phyloP scores from a whole-genome alignment of 1,284 basidiomycete genomes.

The Cutaneotrichosporon cutaneum region DNA sequence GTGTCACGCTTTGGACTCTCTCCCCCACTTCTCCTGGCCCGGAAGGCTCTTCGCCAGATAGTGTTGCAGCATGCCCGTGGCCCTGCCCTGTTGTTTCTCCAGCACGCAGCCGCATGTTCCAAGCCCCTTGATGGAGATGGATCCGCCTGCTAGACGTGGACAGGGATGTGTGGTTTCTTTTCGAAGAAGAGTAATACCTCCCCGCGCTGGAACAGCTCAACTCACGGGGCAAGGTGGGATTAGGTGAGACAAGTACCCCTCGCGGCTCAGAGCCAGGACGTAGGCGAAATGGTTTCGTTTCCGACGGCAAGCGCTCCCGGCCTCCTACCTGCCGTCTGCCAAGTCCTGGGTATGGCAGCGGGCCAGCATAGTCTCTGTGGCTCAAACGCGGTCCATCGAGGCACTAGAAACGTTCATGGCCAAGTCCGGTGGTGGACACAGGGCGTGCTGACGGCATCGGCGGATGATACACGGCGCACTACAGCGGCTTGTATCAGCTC shows the following conservation, averaged over 20 bases:
- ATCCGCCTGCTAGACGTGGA: background rate
- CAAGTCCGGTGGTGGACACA: background rate
- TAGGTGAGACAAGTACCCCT: background rate
- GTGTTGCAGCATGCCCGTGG: too few species aligned
- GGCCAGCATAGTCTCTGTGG: background rate
- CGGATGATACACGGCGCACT: background rate
- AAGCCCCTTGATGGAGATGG: background rate
- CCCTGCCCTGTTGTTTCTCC: too few species aligned
- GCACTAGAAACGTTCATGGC: background rate
- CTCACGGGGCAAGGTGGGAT: background rate
- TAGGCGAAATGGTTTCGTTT: background rate
- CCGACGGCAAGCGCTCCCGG: background rate
- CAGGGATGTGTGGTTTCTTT: background rate
- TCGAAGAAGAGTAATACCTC: background rate
- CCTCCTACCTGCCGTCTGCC: conserved; percentile 1
- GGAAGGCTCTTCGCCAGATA: too few species aligned
- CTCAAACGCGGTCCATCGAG: background rate
- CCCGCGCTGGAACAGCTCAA: background rate
- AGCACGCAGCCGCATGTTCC: background rate
- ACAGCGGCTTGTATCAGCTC: background rate
- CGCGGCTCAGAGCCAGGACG: background rate
- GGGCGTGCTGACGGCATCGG: background rate
- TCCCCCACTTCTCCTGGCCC: too few species aligned
- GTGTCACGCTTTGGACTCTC: too few species aligned
- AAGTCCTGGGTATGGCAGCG: too few species aligned